Evolutionary conservation across 139 green algal species (phyloP), one percentile per base, ranked within the genome.

Genomic region (Coccomyxa sp.): DNA sequence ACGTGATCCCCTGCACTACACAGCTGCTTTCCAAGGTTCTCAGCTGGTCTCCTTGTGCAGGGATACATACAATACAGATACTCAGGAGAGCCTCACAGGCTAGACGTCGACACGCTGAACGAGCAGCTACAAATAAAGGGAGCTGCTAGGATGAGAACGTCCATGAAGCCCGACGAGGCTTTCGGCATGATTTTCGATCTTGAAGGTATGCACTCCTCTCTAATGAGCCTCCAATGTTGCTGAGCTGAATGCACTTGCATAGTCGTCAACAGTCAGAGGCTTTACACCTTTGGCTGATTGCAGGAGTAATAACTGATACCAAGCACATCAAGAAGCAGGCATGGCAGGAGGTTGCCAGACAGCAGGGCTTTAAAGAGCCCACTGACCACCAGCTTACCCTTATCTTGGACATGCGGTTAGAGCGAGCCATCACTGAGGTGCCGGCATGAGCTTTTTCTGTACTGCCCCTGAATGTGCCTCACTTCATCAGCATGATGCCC

Each of bases 61-160:
- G 88, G 89, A 8, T 93, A 93, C 70, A 68, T 90, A 1, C 75
- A 90, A 41, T 89, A 84, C 41, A 78, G 83, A 31, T 22, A 80
- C 29, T 79, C 73, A 27, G 78, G 75, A 12, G 81, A 87, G 38
- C 69, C 83, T 0, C 79, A 70, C 33, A 82, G 82, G 6, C 76
- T 95, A 39, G 91, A 95, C 58, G 92, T 96, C 0, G 90, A 95
- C 58, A 84, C 83, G 0, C 81, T 97, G 10, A 97, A 97, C 58
- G 92, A 97, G 75, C 74, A 85, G 35, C 83, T 97, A 16, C 74
- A 82, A 40, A 68, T 87, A 2, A 79, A 75, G 10, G 92, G 92
- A 8, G 82, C 86, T 0, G 39, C 85, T 18, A 84, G 92, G 0
- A 85, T 92, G 33, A 82, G 92, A 24, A 78, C 88, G 72, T 58